Evolutionary conservation across 2,329 filamentous ascomycete species (phyloP), one percentile per base, ranked within the genome.

Genomic region (Alternaria arborescens): DNA sequence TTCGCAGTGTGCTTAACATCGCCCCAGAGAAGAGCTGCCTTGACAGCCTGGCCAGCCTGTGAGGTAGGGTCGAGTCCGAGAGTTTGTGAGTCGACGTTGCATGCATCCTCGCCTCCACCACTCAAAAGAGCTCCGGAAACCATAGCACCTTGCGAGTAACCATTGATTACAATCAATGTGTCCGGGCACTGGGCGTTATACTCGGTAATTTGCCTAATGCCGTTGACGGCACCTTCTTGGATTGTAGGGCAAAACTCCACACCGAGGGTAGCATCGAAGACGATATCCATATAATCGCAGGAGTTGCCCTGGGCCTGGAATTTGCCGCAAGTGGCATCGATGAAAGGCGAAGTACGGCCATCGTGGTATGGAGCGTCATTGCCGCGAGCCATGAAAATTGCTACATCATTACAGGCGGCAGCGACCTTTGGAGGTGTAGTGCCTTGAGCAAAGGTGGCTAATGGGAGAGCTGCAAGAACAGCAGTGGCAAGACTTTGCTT

Each of bases 1-100:
- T 59, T 59, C 1, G 56, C 51, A 50, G 56, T 59, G 34, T 59
- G 56, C 36, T 59, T 59, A 43, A 59, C 51, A 28, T 59, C 56
- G 1, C 56, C 56, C 56, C 56, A 59, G 22, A 59, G 22, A 34
- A 59, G 51, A 2, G 42, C 56, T 12, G 56, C 56, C 36, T 59
- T 59, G 56, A 59, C 50, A 0, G 56, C 56, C 36, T 59, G 51
- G 7, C 56, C 56, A 36, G 56, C 56, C 24, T 41, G 24, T 3
- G 56, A 55, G 34, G 26, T 26, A 20, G 43, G 18, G 34, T 59
- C 42, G 24, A 59, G 56, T 2, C 56, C 56, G 10, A 42, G 40
- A 2, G 56, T 59, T 24, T 47, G 26, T 22, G 51, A 14, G 36
- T 59, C 56, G 30, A 59, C 56, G 32, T 22, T 47, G 36, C 56